Percentiles rank a stretch among this genome's conserved stretches.
These are phyloP conservation scores for Phytophthora lateralis DNA, from an alignment of 352 stramenopile genomes.

Conservation along the genomic window DNA sequence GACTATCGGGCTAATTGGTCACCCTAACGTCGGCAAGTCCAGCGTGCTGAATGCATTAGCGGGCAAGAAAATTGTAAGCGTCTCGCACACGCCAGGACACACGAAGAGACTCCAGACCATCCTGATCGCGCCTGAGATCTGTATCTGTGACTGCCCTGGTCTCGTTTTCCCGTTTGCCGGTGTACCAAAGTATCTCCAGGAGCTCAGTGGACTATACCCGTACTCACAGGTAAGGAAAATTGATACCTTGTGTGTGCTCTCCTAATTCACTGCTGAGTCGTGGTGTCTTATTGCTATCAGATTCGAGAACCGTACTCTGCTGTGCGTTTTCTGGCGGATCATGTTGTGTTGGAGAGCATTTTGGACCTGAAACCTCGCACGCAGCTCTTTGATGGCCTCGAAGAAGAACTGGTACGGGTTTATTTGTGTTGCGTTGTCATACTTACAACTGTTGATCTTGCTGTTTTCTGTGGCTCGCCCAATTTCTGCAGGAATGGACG, in stretches of 20 bases:
- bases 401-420: slow-evolving; percentile 69
- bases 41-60: slow-evolving; percentile 87
- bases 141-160: slow-evolving; percentile 86
- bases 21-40: slow-evolving; percentile 90
- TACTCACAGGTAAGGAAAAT: slow-evolving; percentile 68
- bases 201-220: slow-evolving; percentile 82
- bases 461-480: neutral
- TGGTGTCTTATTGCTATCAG: slow-evolving; percentile 32
- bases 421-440: neutral
- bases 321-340: slow-evolving; percentile 84
- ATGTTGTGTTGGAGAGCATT: slow-evolving; percentile 71
- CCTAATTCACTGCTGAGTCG: slow-evolving; percentile 2
- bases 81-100: slow-evolving; percentile 86
- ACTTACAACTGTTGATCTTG: neutral
- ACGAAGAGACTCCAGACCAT: slow-evolving; percentile 89
- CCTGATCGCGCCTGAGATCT: slow-evolving; percentile 82
- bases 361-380: slow-evolving; percentile 75
- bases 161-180: slow-evolving; percentile 86
- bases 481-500: slow-evolving; percentile 68
- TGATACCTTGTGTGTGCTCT: neutral
- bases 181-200: slow-evolving; percentile 84
- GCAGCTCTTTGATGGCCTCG: slow-evolving; percentile 76
- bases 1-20: slow-evolving; percentile 88
- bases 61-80: slow-evolving; percentile 88
- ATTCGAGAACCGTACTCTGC: slow-evolving; percentile 90